phyloP scores from a whole-genome alignment of 306 rosid species.

The Quercus ilex region DNA sequence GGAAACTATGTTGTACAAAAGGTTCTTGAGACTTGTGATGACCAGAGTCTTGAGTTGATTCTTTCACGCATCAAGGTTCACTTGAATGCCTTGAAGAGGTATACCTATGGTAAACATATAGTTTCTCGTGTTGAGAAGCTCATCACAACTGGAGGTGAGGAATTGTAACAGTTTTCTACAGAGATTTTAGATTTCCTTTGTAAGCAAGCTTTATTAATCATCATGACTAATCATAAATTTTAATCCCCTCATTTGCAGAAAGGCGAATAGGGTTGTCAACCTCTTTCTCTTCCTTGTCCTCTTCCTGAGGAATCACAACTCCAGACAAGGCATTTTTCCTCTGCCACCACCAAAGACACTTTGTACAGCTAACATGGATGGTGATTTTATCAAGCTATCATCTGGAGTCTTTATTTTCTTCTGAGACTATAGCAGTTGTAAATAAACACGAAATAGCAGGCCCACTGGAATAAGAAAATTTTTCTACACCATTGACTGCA shows the following conservation, averaged over 20 bases:
- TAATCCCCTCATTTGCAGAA: conserved; percentile 51
- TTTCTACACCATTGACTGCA: conserved; percentile 23
- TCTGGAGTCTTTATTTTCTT: conserved; percentile 20
- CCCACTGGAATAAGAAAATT: conserved; percentile 29
- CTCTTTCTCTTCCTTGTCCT: conserved; percentile 35
- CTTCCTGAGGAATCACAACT: conserved; percentile 36
- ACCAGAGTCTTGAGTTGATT: conserved; percentile 77
- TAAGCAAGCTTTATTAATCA: neutral
- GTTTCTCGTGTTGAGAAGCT: conserved; percentile 97
- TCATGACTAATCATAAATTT: conserved; percentile 9
- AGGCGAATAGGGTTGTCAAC: conserved; percentile 86
- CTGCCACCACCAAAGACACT: conserved; percentile 35
- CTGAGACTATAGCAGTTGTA: conserved; percentile 44
- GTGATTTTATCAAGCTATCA: conserved; percentile 35
- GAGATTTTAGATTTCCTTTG: conserved; percentile 10
- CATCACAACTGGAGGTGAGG: conserved; percentile 85
- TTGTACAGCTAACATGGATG: conserved; percentile 75
- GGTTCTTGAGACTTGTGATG: conserved; percentile 93
- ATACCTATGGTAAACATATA: conserved; percentile 90
- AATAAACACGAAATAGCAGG: conserved; percentile 44
- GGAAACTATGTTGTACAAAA: conserved; percentile 96
- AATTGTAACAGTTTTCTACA: neutral
- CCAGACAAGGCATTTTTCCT: conserved; percentile 13
- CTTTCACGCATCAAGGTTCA: conserved; percentile 96
- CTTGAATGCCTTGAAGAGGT: conserved; percentile 82